Percentiles rank a stretch among this genome's conserved stretches.
Conservation (phyloP, 345 rosid genomes). For the Cardamine resedifolia region DNA sequence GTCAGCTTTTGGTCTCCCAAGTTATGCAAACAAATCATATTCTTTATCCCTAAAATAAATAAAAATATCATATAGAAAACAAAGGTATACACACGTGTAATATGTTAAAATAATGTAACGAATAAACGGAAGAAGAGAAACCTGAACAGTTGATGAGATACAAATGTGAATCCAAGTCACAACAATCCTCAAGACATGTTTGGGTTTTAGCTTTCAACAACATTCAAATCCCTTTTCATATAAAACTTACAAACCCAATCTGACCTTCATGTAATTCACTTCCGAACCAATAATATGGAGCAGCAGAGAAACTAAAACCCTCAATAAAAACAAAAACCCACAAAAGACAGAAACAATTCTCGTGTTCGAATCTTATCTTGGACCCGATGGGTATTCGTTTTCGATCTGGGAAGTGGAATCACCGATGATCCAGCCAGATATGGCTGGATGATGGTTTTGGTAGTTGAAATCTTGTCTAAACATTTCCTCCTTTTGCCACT, state of each 20-base stretch:
- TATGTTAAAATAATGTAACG: not conserved
- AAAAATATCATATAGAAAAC: not conserved
- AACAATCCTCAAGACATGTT: constrained; percentile 19
- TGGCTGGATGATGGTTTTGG: constrained; percentile 23
- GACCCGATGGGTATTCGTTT: constrained; percentile 42
- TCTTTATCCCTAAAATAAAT: too few relatives aligned
- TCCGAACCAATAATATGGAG: constrained; percentile 31
- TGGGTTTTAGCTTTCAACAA: constrained; percentile 26
- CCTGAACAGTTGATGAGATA: constrained; percentile 11
- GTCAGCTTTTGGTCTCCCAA: too few relatives aligned
- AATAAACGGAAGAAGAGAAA: not conserved
- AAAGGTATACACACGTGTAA: not conserved
- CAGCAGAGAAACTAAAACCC: constrained; percentile 29
- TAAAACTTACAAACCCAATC: constrained; percentile 36
- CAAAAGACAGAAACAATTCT: not conserved
- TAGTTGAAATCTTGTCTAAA: constrained; percentile 40
- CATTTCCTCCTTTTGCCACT: constrained; percentile 89
- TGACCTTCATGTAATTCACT: constrained; percentile 34
- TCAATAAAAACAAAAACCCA: constrained; percentile 28
- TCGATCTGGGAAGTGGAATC: constrained; percentile 42
- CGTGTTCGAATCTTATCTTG: constrained; percentile 30
- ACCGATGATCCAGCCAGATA: constrained; percentile 31
- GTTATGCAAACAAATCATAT: not conserved
- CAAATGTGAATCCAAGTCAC: constrained; percentile 6
- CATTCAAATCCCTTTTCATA: constrained; percentile 34